A percentile compares a stretch with the other conserved stretches of the same genome.
Evolutionary conservation across 140 eudicot genomes (phyloP).

Genomic region (Senecio squalidus): DNA sequence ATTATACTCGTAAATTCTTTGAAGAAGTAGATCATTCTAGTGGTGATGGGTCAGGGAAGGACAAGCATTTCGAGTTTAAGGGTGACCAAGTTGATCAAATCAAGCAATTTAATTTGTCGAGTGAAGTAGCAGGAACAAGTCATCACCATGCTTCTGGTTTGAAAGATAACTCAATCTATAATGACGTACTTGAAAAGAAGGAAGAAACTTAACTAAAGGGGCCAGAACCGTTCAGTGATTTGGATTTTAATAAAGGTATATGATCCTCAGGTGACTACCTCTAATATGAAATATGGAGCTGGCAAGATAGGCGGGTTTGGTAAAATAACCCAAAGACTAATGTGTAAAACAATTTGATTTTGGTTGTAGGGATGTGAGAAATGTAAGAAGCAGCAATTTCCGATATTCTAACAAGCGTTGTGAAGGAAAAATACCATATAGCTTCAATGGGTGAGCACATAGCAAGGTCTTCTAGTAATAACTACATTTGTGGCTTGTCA

Average conservation of each 20-base stretch:
- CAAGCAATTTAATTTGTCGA: background rate
- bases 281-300: too few relatives aligned
- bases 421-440: too few relatives aligned
- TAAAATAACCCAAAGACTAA: background rate
- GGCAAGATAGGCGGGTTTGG: too few relatives aligned
- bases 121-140: constrained; percentile 14
- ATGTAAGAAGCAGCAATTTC: background rate
- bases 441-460: constrained; percentile 3
- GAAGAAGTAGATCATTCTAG: constrained; percentile 8
- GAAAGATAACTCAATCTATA: background rate
- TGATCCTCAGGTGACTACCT: too few relatives aligned
- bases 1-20: constrained; percentile 5
- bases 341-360: background rate
- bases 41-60: constrained; percentile 6
- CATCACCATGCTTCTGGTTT: constrained; percentile 1
- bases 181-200: background rate
- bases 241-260: constrained; percentile 8
- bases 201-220: background rate
- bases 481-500: background rate
- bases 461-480: constrained; percentile 1
- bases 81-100: too few relatives aligned
- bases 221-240: background rate
- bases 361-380: background rate
- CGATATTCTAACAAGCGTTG: background rate
- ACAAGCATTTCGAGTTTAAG: background rate